Conservation (phyloP, 768 basidiomycete species). For the Mycena chlorophos region DNA sequence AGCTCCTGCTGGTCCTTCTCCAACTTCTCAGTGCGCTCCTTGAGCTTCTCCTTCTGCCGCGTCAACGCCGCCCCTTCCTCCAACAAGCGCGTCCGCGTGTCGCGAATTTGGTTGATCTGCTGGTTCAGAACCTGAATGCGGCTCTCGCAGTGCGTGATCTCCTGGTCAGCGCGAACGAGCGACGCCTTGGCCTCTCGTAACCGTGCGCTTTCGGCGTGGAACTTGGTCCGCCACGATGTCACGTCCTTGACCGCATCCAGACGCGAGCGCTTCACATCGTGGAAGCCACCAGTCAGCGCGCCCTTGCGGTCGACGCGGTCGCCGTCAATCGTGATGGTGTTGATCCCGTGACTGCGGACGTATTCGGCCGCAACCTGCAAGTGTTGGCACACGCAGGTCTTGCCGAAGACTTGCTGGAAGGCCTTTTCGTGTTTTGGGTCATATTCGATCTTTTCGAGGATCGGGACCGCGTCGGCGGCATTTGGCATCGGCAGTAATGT, state of each 20-base stretch:
- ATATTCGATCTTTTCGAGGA: conserved; percentile 80
- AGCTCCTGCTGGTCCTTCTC: conserved; percentile 72
- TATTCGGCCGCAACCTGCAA: conserved; percentile 91
- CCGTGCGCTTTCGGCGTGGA: conserved; percentile 61
- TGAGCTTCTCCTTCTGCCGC: conserved; percentile 70
- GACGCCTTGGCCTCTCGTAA: conserved; percentile 73
- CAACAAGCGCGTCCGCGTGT: conserved; percentile 64
- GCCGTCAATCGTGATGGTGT: conserved; percentile 96
- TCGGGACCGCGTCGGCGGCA: conserved; percentile 76
- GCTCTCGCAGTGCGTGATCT: conserved; percentile 76
- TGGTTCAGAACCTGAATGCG: conserved; percentile 67
- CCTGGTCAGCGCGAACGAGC: conserved; percentile 77
- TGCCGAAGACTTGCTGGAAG: conserved; percentile 96
- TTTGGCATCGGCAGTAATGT: conserved; percentile 64
- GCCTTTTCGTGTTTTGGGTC: conserved; percentile 73
- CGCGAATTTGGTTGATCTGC: conserved; percentile 69
- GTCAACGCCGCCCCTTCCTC: conserved; percentile 60
- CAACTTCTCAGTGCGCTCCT: conserved; percentile 57
- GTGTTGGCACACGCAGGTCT: conserved; percentile 94
- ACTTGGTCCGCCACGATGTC: conserved; percentile 71
- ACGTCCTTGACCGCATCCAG: conserved; percentile 84
- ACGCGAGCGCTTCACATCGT: conserved; percentile 86
- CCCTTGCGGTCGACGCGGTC: conserved; percentile 98
- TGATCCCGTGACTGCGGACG: conserved; percentile 91
- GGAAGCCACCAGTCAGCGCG: conserved; percentile 92